These are phyloP conservation scores for Logfia minima DNA, from an alignment of 129 eudicot species.

Conservation along the genomic window DNA sequence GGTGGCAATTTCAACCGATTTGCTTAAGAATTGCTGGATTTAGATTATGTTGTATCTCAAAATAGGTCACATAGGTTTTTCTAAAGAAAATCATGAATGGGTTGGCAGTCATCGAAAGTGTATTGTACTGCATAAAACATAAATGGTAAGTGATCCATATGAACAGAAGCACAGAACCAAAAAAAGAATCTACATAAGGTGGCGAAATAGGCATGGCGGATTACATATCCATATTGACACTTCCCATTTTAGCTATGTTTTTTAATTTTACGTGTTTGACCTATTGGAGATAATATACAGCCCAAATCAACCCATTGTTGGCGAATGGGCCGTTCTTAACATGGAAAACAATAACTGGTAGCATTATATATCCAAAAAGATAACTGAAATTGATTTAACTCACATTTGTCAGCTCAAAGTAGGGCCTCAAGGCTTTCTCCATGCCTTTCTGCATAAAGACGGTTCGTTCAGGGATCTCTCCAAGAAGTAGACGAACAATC, in stretches of 20 bases:
- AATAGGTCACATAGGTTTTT: not conserved
- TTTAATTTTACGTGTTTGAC: not conserved
- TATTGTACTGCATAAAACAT: not conserved
- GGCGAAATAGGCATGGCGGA: no score
- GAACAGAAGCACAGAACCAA: not conserved
- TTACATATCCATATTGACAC: no score
- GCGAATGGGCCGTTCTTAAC: not conserved
- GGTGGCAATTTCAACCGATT: not conserved
- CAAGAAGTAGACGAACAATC: conserved; percentile 82
- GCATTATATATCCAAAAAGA: not conserved
- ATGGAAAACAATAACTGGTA: not conserved
- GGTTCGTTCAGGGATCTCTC: conserved; percentile 94
- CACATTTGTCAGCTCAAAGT: conserved; percentile 97
- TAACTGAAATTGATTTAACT: conserved; percentile 31
- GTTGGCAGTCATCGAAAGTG: not conserved
- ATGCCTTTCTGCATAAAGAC: conserved; percentile 96
- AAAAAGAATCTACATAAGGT: no score
- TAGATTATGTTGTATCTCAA: not conserved
- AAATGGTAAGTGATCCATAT: not conserved
- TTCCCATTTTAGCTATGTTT: no score
- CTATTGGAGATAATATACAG: not conserved
- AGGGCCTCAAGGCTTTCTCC: conserved; percentile 92
- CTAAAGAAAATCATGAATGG: not conserved
- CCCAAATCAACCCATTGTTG: not conserved
- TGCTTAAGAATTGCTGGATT: not conserved